phyloP scores from a whole-genome alignment of 2,329 filamentous ascomycete species.

The Colletotrichum sp. region DNA sequence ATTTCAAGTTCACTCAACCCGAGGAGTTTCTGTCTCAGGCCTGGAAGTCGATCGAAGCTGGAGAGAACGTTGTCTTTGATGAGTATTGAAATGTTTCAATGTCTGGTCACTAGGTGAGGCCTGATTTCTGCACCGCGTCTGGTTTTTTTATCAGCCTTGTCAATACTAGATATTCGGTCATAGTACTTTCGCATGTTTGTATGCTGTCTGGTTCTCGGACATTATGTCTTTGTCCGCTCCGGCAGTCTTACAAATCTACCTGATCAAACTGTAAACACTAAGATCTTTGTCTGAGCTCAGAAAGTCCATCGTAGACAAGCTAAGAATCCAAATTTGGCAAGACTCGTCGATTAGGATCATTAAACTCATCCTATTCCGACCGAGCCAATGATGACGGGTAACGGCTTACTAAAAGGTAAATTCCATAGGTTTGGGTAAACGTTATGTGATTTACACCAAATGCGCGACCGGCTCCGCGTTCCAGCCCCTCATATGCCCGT shows the following conservation, averaged over 20 bases:
- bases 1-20: conserved; percentile 43
- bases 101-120: not conserved
- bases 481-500: not conserved
- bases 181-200: not conserved
- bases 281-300: not conserved
- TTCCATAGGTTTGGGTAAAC: rapidly evolving
- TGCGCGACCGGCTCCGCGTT: not conserved
- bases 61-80: not conserved
- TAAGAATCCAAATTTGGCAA: not conserved
- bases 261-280: not conserved
- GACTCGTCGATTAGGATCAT: not conserved
- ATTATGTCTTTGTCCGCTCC: not conserved
- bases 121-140: not conserved
- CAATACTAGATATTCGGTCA: not conserved
- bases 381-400: not conserved
- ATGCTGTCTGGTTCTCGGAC: not conserved
- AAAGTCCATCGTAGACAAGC: not conserved
- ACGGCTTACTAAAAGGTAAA: not conserved
- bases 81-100: not conserved
- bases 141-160: not conserved
- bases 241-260: not conserved
- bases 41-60: conserved; percentile 30
- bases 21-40: conserved; percentile 45
- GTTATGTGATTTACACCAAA: not conserved
- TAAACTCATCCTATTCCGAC: not conserved